Percentiles rank a stretch among this genome's conserved stretches.
Evolutionary conservation across 1,284 basidiomycete species (phyloP).

Genomic region (Ceratobasidium papillatum): DNA sequence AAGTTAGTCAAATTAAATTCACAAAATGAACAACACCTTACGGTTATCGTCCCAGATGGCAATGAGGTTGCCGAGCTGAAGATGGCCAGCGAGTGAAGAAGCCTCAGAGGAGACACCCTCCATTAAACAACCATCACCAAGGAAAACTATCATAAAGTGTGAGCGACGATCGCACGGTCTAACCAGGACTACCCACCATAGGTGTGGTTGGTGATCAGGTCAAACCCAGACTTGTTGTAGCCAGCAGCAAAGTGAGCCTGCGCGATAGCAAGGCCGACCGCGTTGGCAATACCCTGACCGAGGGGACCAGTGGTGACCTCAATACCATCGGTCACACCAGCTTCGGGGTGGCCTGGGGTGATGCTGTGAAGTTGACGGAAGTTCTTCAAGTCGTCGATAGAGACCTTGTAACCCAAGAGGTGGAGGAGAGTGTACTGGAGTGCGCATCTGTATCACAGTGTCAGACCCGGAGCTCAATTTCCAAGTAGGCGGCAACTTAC

Average conservation of each 20-base stretch:
- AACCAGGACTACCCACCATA: slow-evolving; percentile 64
- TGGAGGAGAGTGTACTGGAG: slow-evolving; percentile 86
- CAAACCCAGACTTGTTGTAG: slow-evolving; percentile 89
- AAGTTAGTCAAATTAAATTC: slow-evolving; percentile 6
- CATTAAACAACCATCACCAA: slow-evolving; percentile 95
- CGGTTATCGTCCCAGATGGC: slow-evolving; percentile 92
- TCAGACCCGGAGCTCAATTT: slow-evolving; percentile 26
- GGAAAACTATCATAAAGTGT: slow-evolving; percentile 66
- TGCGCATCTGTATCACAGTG: slow-evolving; percentile 67
- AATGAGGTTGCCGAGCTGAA: slow-evolving; percentile 92
- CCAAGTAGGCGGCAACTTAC: slow-evolving; percentile 56
- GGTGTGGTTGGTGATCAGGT: slow-evolving; percentile 89
- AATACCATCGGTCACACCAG: slow-evolving; percentile 88
- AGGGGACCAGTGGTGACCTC: slow-evolving; percentile 97
- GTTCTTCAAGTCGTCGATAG: slow-evolving; percentile 83
- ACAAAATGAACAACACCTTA: slow-evolving; percentile 50
- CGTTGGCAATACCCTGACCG: slow-evolving; percentile 93
- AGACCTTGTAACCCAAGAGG: slow-evolving; percentile 83
- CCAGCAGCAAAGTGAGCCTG: slow-evolving; percentile 88
- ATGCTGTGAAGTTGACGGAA: slow-evolving; percentile 88
- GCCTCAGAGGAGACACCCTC: slow-evolving; percentile 94
- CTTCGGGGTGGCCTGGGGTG: slow-evolving; percentile 93
- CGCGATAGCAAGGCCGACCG: slow-evolving; percentile 92
- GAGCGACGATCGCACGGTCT: slow-evolving; percentile 41
- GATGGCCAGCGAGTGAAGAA: slow-evolving; percentile 90